These are phyloP conservation scores for Fusarium chlamydosporum DNA, from an alignment of 2,329 filamentous ascomycete genomes.

Conservation along the genomic window DNA sequence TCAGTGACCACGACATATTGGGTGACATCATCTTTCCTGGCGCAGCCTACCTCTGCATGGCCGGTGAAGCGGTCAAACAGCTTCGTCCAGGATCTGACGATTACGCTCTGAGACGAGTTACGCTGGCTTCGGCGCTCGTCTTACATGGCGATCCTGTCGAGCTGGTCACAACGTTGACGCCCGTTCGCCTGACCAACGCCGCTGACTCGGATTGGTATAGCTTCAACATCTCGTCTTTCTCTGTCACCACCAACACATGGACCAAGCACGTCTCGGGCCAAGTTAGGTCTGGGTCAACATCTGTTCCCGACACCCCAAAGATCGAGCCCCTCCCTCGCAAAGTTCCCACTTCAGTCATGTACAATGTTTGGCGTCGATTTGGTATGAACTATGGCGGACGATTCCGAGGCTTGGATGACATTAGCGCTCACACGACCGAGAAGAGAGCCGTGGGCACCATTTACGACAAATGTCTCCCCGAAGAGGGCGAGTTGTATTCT, in stretches of 20 bases:
- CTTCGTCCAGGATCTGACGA: slow-evolving; percentile 11
- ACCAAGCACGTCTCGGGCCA: slow-evolving; percentile 17
- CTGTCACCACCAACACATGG: slow-evolving; percentile 10
- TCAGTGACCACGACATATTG: slow-evolving; percentile 21
- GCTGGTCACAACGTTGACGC: slow-evolving; percentile 11
- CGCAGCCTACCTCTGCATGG: slow-evolving; percentile 18
- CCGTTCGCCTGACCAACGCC: slow-evolving; percentile 11
- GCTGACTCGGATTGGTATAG: slow-evolving; percentile 16
- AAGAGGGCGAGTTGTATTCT: slow-evolving; percentile 12
- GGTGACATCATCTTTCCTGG: slow-evolving; percentile 18
- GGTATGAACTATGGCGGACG: slow-evolving; percentile 17
- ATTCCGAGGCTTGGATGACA: slow-evolving; percentile 16
- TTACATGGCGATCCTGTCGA: slow-evolving; percentile 15
- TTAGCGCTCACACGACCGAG: slow-evolving; percentile 15
- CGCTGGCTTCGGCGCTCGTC: slow-evolving; percentile 20
- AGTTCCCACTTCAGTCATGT: slow-evolving; percentile 17
- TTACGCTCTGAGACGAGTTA: slow-evolving; percentile 15
- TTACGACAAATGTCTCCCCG: slow-evolving; percentile 17
- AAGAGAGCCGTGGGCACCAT: slow-evolving; percentile 14
- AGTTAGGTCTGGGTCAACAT: slow-evolving; percentile 4
- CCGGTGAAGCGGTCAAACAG: slow-evolving; percentile 11
- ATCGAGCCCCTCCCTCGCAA: slow-evolving; percentile 17
- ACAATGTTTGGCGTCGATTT: slow-evolving; percentile 20
- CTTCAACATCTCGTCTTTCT: slow-evolving; percentile 11
- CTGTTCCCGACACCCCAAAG: slow-evolving; percentile 14